A percentile compares a stretch with the other conserved stretches of the same genome.
Evolutionary conservation across 2,329 filamentous ascomycete species (phyloP).

Genomic region (Tolypocladium tundrense): DNA sequence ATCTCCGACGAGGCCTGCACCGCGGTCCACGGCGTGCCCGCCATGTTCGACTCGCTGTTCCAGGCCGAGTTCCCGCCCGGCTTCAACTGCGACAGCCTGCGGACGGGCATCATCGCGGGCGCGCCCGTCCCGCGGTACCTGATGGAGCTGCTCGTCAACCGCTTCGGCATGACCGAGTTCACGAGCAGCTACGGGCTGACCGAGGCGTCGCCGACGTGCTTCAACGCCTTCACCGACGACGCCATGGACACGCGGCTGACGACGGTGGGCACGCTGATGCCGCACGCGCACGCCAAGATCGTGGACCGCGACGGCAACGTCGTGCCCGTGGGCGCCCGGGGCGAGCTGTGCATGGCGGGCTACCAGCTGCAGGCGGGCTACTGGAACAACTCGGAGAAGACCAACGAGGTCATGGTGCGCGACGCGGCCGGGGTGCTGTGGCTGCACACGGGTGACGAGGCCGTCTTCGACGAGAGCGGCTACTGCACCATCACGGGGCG

Average conservation of each 20-base stretch:
- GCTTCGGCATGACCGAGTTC: constrained; percentile 67
- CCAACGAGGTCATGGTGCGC: constrained; percentile 46
- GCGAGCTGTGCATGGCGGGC: constrained; percentile 69
- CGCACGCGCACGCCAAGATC: constrained; percentile 68
- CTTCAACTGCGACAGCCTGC: constrained; percentile 41
- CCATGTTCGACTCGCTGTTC: constrained; percentile 67
- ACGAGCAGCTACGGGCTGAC: constrained; percentile 63
- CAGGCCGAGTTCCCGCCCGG: constrained; percentile 30
- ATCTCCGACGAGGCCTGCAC: constrained; percentile 61
- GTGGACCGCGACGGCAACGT: constrained; percentile 56
- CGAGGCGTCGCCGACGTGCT: constrained; percentile 70
- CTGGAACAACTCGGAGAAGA: constrained; percentile 66
- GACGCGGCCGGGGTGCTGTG: constrained; percentile 47
- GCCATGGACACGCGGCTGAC: constrained; percentile 54
- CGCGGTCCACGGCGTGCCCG: constrained; percentile 69
- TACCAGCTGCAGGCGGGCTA: constrained; percentile 63
- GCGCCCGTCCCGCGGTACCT: constrained; percentile 65
- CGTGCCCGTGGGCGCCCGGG: constrained; percentile 56
- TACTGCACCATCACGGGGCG: constrained; percentile 66
- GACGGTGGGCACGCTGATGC: constrained; percentile 68
- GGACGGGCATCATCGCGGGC: constrained; percentile 72
- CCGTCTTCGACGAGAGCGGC: constrained; percentile 56
- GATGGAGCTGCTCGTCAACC: constrained; percentile 61
- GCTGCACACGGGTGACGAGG: constrained; percentile 59
- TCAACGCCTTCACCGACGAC: constrained; percentile 70